phyloP scores from a whole-genome alignment of 352 stramenopile genomes.

The Phytophthora foliorum region DNA sequence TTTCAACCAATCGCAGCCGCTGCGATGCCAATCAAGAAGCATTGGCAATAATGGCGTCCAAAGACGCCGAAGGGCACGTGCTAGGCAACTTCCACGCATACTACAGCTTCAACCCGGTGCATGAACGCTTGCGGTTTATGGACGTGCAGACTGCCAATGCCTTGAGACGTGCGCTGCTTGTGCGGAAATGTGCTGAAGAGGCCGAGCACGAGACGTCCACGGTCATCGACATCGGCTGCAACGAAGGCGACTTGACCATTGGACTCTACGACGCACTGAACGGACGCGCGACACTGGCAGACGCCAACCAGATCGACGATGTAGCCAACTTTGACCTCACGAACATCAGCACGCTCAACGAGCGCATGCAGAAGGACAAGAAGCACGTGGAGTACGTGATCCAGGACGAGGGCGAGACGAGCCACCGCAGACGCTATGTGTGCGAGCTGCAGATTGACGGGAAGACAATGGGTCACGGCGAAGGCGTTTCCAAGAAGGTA shows the following conservation, averaged over 20 bases:
- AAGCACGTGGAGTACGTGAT: conserved; percentile 67
- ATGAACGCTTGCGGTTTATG: conserved; percentile 84
- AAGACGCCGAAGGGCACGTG: conserved; percentile 68
- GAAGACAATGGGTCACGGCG: conserved; percentile 51
- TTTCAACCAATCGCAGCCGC: conserved; percentile 24
- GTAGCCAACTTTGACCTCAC: conserved; percentile 61
- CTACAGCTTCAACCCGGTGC: conserved; percentile 86
- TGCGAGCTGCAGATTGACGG: conserved; percentile 70
- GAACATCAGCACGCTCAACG: conserved; percentile 75
- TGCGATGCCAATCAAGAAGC: conserved; percentile 19
- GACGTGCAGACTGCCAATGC: conserved; percentile 47
- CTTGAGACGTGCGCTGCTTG: conserved; percentile 55
- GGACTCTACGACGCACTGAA: conserved; percentile 73
- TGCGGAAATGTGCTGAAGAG: conserved; percentile 14
- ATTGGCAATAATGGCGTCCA: conserved; percentile 36
- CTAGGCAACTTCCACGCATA: conserved; percentile 90
- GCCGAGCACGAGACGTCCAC: conserved; percentile 36
- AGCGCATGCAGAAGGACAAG: conserved; percentile 75
- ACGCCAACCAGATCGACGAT: conserved; percentile 32
- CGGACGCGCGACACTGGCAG: conserved; percentile 24
- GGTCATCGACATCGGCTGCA: conserved; percentile 85
- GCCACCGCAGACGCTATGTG: conserved; percentile 67
- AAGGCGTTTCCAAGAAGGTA: conserved; percentile 86
- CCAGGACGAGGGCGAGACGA: conserved; percentile 61
- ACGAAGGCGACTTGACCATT: conserved; percentile 86